A percentile compares a stretch with the other conserved stretches of the same genome.
Evolutionary conservation across 495 filamentous ascomycete genomes (phyloP).

Genomic region (Aspergillus saccharolyticus): DNA sequence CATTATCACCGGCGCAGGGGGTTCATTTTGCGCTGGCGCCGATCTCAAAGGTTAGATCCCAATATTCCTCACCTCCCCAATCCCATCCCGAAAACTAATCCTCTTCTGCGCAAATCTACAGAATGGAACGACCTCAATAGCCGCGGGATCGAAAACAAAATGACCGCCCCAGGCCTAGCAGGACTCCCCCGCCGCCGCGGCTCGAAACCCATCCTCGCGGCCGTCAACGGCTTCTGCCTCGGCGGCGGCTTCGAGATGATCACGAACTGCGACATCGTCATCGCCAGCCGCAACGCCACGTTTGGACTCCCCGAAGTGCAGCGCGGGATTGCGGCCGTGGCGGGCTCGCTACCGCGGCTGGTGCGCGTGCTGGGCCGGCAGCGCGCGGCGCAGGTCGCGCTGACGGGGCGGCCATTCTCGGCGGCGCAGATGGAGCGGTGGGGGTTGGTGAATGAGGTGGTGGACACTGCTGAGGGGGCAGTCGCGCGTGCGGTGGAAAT

Average conservation of each 20-base stretch:
- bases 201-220: slow-evolving; percentile 61
- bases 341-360: slow-evolving; percentile 68
- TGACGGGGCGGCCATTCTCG: slow-evolving; percentile 55
- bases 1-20: slow-evolving; percentile 51
- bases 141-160: slow-evolving; percentile 35
- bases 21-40: slow-evolving; percentile 54
- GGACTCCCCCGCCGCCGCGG: slow-evolving; percentile 49
- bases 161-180: slow-evolving; percentile 47
- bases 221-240: slow-evolving; percentile 69
- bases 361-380: slow-evolving; percentile 61
- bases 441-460: slow-evolving; percentile 38
- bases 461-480: not conserved
- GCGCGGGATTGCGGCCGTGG: slow-evolving; percentile 64
- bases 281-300: slow-evolving; percentile 49
- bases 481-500: slow-evolving; percentile 9
- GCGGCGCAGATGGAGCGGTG: slow-evolving; percentile 57
- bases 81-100: not conserved
- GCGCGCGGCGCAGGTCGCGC: slow-evolving; percentile 65
- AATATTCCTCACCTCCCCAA: not conserved
- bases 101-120: not conserved
- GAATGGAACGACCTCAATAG: slow-evolving; percentile 40
- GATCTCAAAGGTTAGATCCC: slow-evolving; percentile 39
- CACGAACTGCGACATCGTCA: slow-evolving; percentile 63
- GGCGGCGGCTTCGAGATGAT: slow-evolving; percentile 73
- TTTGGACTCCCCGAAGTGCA: slow-evolving; percentile 67